phyloP scores from a whole-genome alignment of 2,329 filamentous ascomycete species.

The Clonostachys byssicola region DNA sequence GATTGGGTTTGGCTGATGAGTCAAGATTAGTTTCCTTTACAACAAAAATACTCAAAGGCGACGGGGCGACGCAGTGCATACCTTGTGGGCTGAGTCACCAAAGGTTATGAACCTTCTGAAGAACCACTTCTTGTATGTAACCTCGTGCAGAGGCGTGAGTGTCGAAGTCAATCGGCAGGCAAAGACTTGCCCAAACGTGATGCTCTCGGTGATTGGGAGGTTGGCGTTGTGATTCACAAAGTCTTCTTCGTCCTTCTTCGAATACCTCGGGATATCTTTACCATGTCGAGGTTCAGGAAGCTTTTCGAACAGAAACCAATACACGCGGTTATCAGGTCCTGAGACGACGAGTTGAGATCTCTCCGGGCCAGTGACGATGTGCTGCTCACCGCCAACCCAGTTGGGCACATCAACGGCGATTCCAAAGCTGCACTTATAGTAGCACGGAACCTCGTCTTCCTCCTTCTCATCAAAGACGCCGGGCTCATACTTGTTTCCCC shows the following conservation, averaged over 20 bases:
- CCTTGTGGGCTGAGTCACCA: conserved; percentile 37
- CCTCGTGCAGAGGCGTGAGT: conserved; percentile 26
- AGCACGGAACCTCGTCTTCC: conserved; percentile 4
- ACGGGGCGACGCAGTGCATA: not conserved
- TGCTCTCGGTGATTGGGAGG: not conserved
- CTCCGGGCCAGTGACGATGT: not conserved
- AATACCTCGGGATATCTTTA: conserved; percentile 9
- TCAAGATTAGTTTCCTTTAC: not conserved
- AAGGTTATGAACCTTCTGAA: conserved; percentile 29
- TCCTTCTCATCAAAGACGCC: conserved; percentile 11
- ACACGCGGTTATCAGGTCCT: conserved; percentile 17
- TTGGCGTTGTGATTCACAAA: not conserved
- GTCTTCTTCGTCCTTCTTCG: conserved; percentile 13
- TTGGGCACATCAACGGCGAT: conserved; percentile 15
- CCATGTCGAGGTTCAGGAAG: conserved; percentile 17
- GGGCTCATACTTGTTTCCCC: conserved; percentile 10
- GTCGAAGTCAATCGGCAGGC: conserved; percentile 15
- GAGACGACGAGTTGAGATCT: conserved; percentile 14
- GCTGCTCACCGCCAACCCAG: conserved; percentile 1
- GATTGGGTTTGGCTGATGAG: not conserved
- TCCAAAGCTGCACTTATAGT: conserved; percentile 26
- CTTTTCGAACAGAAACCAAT: conserved; percentile 26
- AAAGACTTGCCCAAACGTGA: conserved; percentile 18
- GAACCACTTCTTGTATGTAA: conserved; percentile 28
- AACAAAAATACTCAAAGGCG: not conserved